Base-by-base conservation (phyloP, 1,284 basidiomycete genomes). In the Ceratobasidium sp. region DNA sequence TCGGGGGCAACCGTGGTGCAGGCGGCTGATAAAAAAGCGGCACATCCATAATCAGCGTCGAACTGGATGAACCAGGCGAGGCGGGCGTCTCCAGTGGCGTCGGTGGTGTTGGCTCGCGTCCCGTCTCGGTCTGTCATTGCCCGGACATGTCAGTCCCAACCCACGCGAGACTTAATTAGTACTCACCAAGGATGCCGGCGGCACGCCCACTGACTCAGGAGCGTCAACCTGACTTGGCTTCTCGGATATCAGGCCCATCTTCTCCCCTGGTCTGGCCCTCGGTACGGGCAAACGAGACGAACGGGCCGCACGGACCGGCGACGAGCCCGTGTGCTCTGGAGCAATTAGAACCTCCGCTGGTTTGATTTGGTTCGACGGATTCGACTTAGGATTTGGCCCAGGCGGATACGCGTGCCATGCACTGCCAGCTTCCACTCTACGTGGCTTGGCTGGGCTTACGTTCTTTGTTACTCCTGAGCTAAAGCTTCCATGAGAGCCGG, bases 11-110 rank as follows among this genome's bases (percentile, higher is more conserved):
- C 57, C 57, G 57, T 34, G 42, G 57, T 32, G 42, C 31, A 6
- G 60, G 60, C 4, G 60, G 60, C 60, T 64, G 60, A 31, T 64
- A 64, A 32, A 64, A 64, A 20, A 64, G 49, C 47, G 60, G 60
- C n/a, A 64, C 60, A 7, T 64, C 60, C 60, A 64, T 64, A 64
- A 64, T 64, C 7, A 64, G 60, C 22, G 60, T 64, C 35, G 60
- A 64, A n/a, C 25, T 64, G 1, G 60, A 64, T 20, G 60, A 64
- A 13, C 60, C 60, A 6, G 60, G 60, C 17, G 43, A 50, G 10
- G 20, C 47, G 12, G 60, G 60, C 25, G 60, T 64, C 42, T 64
- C 60, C n/a, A 64, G 34, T 6, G 60, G 60, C 22, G 60, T 64
- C 8, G 60, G 60, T 29, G 60, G 60, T 15, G 60, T 64, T 3